Conservation (phyloP, 495 filamentous ascomycete species). For the Neurospora sp. region DNA sequence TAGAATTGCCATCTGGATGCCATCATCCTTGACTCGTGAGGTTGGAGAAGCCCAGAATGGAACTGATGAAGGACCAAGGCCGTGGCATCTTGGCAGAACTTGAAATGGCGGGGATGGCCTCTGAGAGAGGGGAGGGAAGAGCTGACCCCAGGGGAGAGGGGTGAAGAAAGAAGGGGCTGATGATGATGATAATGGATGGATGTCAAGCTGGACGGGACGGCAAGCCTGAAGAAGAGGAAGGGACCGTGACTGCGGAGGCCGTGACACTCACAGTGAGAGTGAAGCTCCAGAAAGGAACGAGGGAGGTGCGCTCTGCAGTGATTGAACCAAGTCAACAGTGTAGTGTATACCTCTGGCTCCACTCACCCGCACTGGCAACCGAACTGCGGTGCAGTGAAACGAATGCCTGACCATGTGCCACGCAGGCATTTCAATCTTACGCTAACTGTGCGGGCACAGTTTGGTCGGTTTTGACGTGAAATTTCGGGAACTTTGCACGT, state of each 20-base stretch:
- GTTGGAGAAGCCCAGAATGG: neutral
- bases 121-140: neutral
- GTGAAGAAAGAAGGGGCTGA: neutral
- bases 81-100: neutral
- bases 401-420: neutral
- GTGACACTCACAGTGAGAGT: neutral
- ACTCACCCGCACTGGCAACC: neutral
- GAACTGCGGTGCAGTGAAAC: neutral
- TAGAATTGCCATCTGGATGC: neutral
- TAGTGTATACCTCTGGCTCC: neutral
- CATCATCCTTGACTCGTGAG: neutral
- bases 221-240: neutral
- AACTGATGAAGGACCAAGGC: neutral
- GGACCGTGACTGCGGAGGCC: neutral
- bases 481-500: neutral
- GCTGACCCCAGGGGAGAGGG: neutral
- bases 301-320: neutral
- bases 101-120: neutral
- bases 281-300: neutral
- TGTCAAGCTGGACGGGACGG: neutral
- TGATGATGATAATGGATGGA: neutral
- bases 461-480: neutral
- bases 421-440: neutral
- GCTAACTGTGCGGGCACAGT: constrained; percentile 12
- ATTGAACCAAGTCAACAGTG: neutral